phyloP scores from a whole-genome alignment of 2,329 filamentous ascomycete genomes.

The Ceratocystis papillata region DNA sequence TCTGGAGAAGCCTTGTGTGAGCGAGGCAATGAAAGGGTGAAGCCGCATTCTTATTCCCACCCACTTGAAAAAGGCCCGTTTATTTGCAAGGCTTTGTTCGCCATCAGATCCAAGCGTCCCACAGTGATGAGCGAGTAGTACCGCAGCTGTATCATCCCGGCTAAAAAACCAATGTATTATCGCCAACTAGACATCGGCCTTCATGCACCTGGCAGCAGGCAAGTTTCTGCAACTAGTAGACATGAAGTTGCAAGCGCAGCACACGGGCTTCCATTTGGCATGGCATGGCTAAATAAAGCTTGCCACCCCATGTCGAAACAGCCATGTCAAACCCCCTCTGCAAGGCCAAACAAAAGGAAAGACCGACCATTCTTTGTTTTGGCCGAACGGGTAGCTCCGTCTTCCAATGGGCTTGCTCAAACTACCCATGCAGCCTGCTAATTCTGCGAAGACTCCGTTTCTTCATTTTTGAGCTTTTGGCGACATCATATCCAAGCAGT shows the following conservation, averaged over 20 bases:
- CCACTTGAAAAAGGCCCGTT: slow-evolving; percentile 2
- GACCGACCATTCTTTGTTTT: background rate
- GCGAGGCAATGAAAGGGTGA: background rate
- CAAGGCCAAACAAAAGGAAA: background rate
- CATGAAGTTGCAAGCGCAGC: background rate
- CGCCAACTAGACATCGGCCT: background rate
- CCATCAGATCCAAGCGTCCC: background rate
- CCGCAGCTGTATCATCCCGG: background rate
- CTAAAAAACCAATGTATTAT: background rate
- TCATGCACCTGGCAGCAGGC: background rate
- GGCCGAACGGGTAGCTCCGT: slow-evolving; percentile 3
- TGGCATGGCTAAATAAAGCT: background rate
- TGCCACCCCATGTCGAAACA: background rate
- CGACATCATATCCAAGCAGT: slow-evolving; percentile 6
- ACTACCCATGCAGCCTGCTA: background rate
- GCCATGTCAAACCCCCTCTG: background rate
- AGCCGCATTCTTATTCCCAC: background rate
- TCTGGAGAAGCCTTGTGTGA: background rate
- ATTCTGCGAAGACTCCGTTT: background rate
- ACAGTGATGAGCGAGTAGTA: slow-evolving; percentile 1
- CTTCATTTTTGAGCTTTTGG: background rate
- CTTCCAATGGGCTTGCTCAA: slow-evolving; percentile 6
- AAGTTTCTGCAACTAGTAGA: background rate
- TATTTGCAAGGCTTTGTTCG: background rate
- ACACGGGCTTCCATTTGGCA: background rate